Conservation (phyloP, 106 monocot species). For the Alisma plantagoaquatica region DNA sequence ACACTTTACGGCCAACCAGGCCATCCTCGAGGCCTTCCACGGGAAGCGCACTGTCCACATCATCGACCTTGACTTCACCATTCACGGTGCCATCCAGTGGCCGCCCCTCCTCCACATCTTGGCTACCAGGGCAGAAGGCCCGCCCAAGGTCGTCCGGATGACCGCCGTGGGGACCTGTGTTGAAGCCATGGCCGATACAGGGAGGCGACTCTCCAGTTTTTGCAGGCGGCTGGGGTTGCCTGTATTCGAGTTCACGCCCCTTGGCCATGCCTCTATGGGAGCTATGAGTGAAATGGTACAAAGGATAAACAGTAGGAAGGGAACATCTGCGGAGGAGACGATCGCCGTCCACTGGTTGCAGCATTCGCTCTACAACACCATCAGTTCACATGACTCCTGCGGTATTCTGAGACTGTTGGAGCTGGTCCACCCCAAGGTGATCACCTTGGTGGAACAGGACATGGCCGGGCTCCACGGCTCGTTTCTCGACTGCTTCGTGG, state of each 20-base stretch:
- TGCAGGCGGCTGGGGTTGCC: constrained; percentile 25
- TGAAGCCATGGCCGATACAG: constrained; percentile 22
- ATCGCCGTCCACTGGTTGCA: too few relatives aligned
- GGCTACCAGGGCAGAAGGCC: constrained; percentile 21
- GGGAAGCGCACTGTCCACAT: constrained; percentile 17
- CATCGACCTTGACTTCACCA: constrained; percentile 43
- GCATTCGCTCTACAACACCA: too few relatives aligned
- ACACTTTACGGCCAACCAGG: constrained; percentile 41
- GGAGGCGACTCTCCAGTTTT: constrained; percentile 25
- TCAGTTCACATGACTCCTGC: too few relatives aligned
- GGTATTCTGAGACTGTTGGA: constrained; percentile 24
- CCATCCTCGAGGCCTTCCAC: constrained; percentile 34
- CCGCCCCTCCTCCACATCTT: constrained; percentile 39
- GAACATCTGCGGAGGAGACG: constrained; percentile 27
- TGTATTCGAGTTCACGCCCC: constrained; percentile 36
- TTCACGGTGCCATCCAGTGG: constrained; percentile 53
- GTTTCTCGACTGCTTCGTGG: constrained; percentile 29
- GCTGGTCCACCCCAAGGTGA: constrained; percentile 13
- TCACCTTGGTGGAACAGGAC: constrained; percentile 41
- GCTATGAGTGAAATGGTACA: constrained; percentile 12
- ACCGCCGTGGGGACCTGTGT: constrained; percentile 23
- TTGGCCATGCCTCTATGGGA: constrained; percentile 8
- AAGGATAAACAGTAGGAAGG: constrained; percentile 34
- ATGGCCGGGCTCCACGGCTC: constrained; percentile 8
- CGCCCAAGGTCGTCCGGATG: constrained; percentile 24